A percentile compares a stretch with the other conserved stretches of the same genome.
Conservation (phyloP, 352 stramenopile species). For the Pythium monospermum region DNA sequence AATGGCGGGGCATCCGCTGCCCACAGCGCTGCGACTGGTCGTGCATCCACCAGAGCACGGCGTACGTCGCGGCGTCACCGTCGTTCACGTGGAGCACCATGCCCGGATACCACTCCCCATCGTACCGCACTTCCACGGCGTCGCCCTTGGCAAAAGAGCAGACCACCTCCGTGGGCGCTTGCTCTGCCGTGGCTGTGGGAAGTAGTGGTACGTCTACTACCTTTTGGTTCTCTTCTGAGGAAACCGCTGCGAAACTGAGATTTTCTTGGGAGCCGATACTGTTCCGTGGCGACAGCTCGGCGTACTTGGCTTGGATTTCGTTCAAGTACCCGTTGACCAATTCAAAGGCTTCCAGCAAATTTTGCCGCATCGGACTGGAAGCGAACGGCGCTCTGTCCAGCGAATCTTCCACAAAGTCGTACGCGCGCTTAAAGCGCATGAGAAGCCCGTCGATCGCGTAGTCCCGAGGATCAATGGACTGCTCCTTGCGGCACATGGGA, state of each 20-base stretch:
- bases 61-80: constrained; percentile 50
- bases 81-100: constrained; percentile 60
- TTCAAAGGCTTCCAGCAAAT: constrained; percentile 60
- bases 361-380: constrained; percentile 59
- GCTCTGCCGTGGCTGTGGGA: not conserved
- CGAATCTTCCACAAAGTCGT: constrained; percentile 50
- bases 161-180: not conserved
- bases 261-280: not conserved
- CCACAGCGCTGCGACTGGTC: constrained; percentile 75
- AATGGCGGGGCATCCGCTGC: constrained; percentile 38
- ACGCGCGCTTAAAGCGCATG: constrained; percentile 71
- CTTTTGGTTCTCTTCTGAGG: too few relatives aligned
- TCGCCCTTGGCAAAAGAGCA: constrained; percentile 62
- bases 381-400: constrained; percentile 48
- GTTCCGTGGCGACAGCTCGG: constrained; percentile 34
- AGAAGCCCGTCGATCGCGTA: constrained; percentile 76
- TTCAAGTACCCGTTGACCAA: constrained; percentile 42
- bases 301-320: constrained; percentile 57
- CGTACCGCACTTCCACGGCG: constrained; percentile 55
- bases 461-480: constrained; percentile 74
- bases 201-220: not conserved
- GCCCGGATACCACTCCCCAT: constrained; percentile 55
- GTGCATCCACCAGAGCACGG: constrained; percentile 76
- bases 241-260: not conserved
- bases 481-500: constrained; percentile 57